A percentile compares a stretch with the other conserved stretches of the same genome.
Evolutionary conservation across 1,139 yeast species (phyloP).

Genomic region (Hansenula sp.): DNA sequence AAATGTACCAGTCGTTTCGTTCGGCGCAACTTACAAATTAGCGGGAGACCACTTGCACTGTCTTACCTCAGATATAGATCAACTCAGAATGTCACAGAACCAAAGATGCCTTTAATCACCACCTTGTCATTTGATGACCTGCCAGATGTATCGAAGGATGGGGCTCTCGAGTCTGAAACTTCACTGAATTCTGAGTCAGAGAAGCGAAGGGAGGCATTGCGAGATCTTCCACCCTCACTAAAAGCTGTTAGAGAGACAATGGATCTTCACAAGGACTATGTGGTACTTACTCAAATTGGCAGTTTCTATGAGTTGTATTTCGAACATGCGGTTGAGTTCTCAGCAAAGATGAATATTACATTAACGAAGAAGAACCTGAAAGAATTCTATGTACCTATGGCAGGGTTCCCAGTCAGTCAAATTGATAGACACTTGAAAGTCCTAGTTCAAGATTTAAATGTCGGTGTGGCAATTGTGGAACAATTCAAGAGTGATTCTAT

Average conservation of each 20-base stretch:
- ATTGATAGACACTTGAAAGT: conserved; percentile 68
- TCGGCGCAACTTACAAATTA: no score
- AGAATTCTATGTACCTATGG: conserved; percentile 62
- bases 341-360: conserved; percentile 63
- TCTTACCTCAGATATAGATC: not conserved
- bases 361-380: conserved; percentile 44
- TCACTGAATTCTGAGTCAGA: not conserved
- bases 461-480: conserved; percentile 75
- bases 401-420: conserved; percentile 80
- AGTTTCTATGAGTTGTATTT: conserved; percentile 85
- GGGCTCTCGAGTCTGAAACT: not conserved
- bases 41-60: no score
- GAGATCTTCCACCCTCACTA: conserved; percentile 18
- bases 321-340: conserved; percentile 76
- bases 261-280: conserved; percentile 57
- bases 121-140: not conserved
- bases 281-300: conserved; percentile 83
- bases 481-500: conserved; percentile 39
- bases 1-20: no score
- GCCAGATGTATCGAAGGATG: not conserved
- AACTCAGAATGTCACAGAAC: not conserved
- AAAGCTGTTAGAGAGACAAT: conserved; percentile 35
- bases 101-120: not conserved
- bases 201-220: not conserved
- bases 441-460: conserved; percentile 62